Evolutionary conservation across 2,329 filamentous ascomycete genomes (phyloP).

Genomic region (Cladosporium halotolerans): DNA sequence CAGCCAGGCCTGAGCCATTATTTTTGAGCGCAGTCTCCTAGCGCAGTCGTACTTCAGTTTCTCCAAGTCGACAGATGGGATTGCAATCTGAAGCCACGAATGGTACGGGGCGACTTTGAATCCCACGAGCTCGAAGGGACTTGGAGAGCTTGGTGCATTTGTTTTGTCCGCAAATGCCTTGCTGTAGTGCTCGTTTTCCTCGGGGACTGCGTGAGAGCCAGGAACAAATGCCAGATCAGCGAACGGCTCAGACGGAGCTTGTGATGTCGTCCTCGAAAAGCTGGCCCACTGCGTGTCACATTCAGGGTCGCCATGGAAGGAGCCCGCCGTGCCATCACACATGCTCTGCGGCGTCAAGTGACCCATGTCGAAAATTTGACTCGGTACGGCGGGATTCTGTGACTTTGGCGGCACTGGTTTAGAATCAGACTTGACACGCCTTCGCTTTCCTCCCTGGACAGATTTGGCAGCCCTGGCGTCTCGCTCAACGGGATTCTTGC

Average conservation of each 20-base stretch:
- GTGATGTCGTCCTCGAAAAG: neutral
- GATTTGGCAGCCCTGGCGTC: neutral
- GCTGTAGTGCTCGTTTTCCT: neutral
- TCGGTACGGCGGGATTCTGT: neutral
- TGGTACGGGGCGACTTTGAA: conserved; percentile 22
- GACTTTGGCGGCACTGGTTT: neutral
- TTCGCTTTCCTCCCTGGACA: neutral
- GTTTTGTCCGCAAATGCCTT: neutral
- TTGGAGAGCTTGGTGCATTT: neutral
- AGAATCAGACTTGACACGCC: neutral
- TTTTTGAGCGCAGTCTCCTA: conserved; percentile 3
- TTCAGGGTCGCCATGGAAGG: neutral
- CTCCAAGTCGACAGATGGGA: conserved; percentile 20
- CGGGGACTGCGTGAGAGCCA: neutral
- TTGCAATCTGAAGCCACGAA: conserved; percentile 18
- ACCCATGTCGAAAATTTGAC: neutral
- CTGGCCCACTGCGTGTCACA: neutral
- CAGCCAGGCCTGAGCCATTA: conserved; percentile 24
- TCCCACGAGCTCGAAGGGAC: conserved; percentile 11
- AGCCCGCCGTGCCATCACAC: neutral
- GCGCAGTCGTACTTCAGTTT: conserved; percentile 21
- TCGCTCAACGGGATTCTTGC: neutral
- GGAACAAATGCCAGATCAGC: neutral
- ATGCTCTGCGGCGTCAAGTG: conserved; percentile 4
- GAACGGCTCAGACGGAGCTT: neutral